Evolutionary conservation across 768 basidiomycete species (phyloP).

Genomic region (Calocera viscosa): DNA sequence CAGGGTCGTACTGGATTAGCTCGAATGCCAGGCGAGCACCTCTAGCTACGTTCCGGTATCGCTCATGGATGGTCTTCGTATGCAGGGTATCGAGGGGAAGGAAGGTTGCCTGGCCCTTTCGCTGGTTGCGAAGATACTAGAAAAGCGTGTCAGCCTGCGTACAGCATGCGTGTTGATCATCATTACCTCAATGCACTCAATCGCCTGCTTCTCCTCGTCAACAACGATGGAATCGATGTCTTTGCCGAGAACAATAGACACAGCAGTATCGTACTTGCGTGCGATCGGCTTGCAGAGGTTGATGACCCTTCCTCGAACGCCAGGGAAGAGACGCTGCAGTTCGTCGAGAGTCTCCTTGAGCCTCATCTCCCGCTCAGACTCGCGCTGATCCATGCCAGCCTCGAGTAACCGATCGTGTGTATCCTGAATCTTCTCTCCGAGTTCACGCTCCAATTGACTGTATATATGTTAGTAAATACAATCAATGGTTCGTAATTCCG

Average conservation of each 20-base stretch:
- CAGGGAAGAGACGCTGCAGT: conserved; percentile 82
- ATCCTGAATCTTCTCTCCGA: conserved; percentile 79
- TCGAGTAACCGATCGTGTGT: conserved; percentile 75
- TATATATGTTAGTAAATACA: background rate
- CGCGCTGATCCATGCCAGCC: conserved; percentile 77
- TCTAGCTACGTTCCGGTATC: conserved; percentile 82
- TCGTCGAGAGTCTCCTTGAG: conserved; percentile 76
- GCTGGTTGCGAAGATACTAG: conserved; percentile 88
- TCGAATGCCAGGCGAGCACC: conserved; percentile 78
- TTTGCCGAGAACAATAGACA: conserved; percentile 81
- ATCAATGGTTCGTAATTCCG: conserved; percentile 20
- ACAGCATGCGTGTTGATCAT: background rate
- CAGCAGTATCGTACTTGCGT: conserved; percentile 82
- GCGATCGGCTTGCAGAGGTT: conserved; percentile 92
- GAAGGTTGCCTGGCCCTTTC: conserved; percentile 92
- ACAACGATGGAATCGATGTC: conserved; percentile 95
- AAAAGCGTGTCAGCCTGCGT: background rate
- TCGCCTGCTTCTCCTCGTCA: conserved; percentile 92
- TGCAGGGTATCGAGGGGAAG: conserved; percentile 97
- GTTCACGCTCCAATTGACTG: conserved; percentile 81
- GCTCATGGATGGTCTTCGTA: conserved; percentile 86
- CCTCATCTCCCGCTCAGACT: conserved; percentile 69
- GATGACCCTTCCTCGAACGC: conserved; percentile 85
- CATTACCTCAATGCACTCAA: conserved; percentile 87
- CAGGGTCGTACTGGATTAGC: conserved; percentile 68